A percentile compares a stretch with the other conserved stretches of the same genome.
Conservation (phyloP, 805 yeast genomes). For the Debaryomyces maramus region DNA sequence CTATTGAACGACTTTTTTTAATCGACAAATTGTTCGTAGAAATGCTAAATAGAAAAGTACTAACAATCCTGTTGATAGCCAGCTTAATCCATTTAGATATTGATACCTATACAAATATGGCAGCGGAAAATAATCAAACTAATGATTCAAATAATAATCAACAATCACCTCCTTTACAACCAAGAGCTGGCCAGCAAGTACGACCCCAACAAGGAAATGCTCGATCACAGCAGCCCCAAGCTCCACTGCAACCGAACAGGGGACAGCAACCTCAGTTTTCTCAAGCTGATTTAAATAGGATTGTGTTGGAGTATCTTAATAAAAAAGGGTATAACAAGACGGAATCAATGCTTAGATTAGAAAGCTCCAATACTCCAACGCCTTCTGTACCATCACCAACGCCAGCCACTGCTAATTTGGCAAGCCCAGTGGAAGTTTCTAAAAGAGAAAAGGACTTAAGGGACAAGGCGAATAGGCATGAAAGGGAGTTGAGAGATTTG, state of each 20-base stretch:
- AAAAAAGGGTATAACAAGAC: conserved; percentile 94
- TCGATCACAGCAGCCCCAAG: conserved; percentile 6
- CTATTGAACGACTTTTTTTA: too few relatives aligned
- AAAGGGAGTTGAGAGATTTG: conserved; percentile 36
- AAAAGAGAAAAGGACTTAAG: conserved; percentile 27
- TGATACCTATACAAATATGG: conserved; percentile 7
- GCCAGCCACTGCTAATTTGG: conserved; percentile 41
- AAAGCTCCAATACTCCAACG: conserved; percentile 62
- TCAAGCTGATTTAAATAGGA: conserved; percentile 85
- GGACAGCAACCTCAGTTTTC: conserved; percentile 53
- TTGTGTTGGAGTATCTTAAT: conserved; percentile 87
- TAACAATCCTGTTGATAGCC: too few relatives aligned
- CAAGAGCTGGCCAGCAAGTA: conserved; percentile 6
- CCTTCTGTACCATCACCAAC: conserved; percentile 51
- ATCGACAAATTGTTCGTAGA: too few relatives aligned
- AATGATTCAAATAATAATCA: conserved; percentile 7
- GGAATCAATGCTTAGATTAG: conserved; percentile 90
- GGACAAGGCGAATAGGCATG: conserved; percentile 26
- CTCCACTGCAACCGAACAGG: conserved; percentile 14
- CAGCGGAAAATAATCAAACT: conserved; percentile 11
- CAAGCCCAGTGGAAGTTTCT: conserved; percentile 34
- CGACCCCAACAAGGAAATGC: conserved; percentile 4
- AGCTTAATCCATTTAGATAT: too few relatives aligned
- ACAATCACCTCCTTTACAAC: conserved; percentile 3
- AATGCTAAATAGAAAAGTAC: too few relatives aligned